Conservation (phyloP, 108 stramenopile species). For the Cyclostephanos tholiformis region DNA sequence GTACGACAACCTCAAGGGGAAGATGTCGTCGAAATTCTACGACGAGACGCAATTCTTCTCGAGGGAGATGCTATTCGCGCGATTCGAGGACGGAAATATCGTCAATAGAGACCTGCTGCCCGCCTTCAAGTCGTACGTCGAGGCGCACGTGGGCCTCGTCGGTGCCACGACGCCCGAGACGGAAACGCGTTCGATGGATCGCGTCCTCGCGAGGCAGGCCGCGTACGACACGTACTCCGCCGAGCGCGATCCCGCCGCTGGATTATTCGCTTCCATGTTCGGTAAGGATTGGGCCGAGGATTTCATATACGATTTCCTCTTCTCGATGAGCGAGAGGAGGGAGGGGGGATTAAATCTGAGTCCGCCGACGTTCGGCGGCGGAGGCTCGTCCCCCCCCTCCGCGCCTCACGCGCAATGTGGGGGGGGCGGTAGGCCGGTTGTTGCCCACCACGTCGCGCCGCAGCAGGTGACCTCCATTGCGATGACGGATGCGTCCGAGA, state of each 20-base stretch:
- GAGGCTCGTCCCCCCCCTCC: no score
- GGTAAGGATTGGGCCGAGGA: conserved; percentile 91
- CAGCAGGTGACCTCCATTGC: not conserved
- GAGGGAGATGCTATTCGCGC: conserved; percentile 90
- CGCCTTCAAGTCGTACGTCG: conserved; percentile 84
- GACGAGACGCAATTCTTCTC: conserved; percentile 95
- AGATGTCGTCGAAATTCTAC: conserved; percentile 92
- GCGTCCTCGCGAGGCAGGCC: conserved; percentile 73
- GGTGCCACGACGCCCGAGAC: conserved; percentile 30
- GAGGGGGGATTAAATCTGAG: conserved; percentile 41
- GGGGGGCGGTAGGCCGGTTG: not conserved
- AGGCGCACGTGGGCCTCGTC: conserved; percentile 69
- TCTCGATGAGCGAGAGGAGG: conserved; percentile 72
- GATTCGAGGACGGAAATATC: conserved; percentile 83
- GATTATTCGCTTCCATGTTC: conserved; percentile 93
- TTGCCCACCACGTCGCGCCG: not conserved
- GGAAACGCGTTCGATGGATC: conserved; percentile 18
- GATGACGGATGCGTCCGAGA: not conserved
- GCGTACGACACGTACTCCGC: conserved; percentile 95
- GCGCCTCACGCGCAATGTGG: not conserved
- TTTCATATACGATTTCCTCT: conserved; percentile 92
- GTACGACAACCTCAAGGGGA: conserved; percentile 84
- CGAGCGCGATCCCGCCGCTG: conserved; percentile 93
- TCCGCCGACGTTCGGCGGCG: conserved; percentile 48
- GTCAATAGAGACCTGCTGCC: conserved; percentile 78